A percentile compares a stretch with the other conserved stretches of the same genome.
Conservation (phyloP, 2,329 filamentous ascomycete species). For the Mycocentrospora acerina region DNA sequence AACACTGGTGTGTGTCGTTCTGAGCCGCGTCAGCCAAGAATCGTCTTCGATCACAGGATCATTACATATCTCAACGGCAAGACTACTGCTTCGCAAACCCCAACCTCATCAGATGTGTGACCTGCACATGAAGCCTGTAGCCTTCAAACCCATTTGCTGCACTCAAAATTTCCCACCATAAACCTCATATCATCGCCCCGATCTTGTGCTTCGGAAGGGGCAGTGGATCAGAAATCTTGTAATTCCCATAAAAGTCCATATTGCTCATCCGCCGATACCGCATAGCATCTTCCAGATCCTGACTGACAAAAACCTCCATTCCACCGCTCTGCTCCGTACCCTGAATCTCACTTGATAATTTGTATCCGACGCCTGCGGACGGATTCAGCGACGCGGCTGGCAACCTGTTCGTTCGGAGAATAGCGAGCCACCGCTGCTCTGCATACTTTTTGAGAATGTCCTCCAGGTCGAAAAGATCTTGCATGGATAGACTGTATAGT, state of each 20-base stretch:
- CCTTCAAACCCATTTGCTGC: too few species aligned
- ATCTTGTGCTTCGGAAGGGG: slow-evolving; percentile 34
- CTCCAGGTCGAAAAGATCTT: slow-evolving; percentile 39
- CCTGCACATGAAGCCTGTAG: too few species aligned
- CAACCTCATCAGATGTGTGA: too few species aligned
- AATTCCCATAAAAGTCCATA: slow-evolving; percentile 40
- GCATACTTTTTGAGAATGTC: slow-evolving; percentile 37
- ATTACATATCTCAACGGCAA: too few species aligned
- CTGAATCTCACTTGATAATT: slow-evolving; percentile 34
- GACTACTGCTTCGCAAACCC: too few species aligned
- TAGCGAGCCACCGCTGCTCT: slow-evolving; percentile 32
- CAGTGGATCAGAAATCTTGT: slow-evolving; percentile 35
- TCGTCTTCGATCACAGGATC: too few species aligned
- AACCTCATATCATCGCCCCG: slow-evolving; percentile 34
- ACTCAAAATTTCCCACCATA: too few species aligned
- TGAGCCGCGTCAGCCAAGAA: too few species aligned
- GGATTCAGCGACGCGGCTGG: slow-evolving; percentile 17
- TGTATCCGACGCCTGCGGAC: slow-evolving; percentile 37
- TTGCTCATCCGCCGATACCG: slow-evolving; percentile 27
- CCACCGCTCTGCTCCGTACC: slow-evolving; percentile 37
- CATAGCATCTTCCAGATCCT: slow-evolving; percentile 37
- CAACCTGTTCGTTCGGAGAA: slow-evolving; percentile 23
- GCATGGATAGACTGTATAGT: slow-evolving; percentile 37
- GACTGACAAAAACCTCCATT: slow-evolving; percentile 40
- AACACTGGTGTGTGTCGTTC: too few species aligned